Conservation (phyloP, 352 stramenopile species). For the Phytophthora pinifolia region DNA sequence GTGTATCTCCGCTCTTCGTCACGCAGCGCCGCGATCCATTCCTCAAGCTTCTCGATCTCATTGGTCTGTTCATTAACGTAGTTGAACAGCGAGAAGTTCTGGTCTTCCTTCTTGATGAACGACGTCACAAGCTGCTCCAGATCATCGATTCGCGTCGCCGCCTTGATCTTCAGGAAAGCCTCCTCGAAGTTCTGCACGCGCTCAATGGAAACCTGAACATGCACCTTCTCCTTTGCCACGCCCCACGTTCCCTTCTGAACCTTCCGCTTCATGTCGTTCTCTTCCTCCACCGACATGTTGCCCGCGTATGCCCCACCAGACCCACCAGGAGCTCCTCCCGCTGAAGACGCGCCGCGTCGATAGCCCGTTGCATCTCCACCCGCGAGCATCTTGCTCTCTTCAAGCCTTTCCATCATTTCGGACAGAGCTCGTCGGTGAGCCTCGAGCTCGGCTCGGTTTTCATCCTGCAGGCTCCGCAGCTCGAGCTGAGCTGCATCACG, state of each 20-base stretch:
- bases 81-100: constrained; percentile 97
- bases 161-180: constrained; percentile 94
- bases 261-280: constrained; percentile 71
- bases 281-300: constrained; percentile 58
- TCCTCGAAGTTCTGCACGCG: constrained; percentile 95
- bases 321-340: constrained; percentile 12
- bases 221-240: constrained; percentile 84
- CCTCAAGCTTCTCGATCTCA: constrained; percentile 92
- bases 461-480: constrained; percentile 91
- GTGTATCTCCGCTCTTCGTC: constrained; percentile 88
- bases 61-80: constrained; percentile 95
- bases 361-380: constrained; percentile 35
- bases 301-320: constrained; percentile 24
- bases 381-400: constrained; percentile 50
- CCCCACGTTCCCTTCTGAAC: constrained; percentile 80
- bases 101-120: constrained; percentile 96
- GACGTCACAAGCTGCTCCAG: constrained; percentile 91
- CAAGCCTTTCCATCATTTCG: constrained; percentile 62
- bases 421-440: constrained; percentile 53
- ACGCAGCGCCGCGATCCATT: constrained; percentile 66
- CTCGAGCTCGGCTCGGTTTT: constrained; percentile 86
- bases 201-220: constrained; percentile 89
- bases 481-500: constrained; percentile 94
- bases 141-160: constrained; percentile 91
- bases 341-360: constrained; percentile 31